Conservation (phyloP, 768 basidiomycete species). For the Lactarius psammicola region DNA sequence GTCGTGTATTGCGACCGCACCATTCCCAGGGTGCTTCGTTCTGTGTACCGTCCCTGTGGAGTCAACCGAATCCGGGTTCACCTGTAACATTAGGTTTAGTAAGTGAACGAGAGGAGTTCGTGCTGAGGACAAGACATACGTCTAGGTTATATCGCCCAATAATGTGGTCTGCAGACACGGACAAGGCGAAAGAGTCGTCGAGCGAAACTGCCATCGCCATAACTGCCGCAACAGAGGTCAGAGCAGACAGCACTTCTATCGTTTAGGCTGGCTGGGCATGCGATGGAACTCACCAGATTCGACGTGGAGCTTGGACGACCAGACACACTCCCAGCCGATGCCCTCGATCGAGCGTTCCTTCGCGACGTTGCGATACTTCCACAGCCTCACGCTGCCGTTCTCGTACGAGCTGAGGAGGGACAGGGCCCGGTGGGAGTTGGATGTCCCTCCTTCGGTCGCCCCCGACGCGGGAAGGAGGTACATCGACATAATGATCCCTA, state of each 20-base stretch:
- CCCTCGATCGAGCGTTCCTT: constrained; percentile 62
- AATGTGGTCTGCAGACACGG: constrained; percentile 84
- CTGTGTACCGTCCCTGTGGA: constrained; percentile 42
- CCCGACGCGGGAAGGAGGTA: constrained; percentile 49
- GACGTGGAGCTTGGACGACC: constrained; percentile 64
- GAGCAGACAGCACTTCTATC: no score
- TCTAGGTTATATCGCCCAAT: constrained; percentile 61
- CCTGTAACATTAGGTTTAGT: neutral
- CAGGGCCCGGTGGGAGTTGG: constrained; percentile 44
- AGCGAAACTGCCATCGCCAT: constrained; percentile 81
- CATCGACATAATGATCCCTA: constrained; percentile 89
- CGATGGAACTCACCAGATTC: constrained; percentile 71
- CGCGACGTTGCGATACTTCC: constrained; percentile 45
- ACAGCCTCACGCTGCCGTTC: constrained; percentile 78
- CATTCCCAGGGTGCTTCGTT: constrained; percentile 80
- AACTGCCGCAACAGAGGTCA: constrained; percentile 48
- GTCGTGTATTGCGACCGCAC: constrained; percentile 67
- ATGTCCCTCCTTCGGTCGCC: constrained; percentile 24
- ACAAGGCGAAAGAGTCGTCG: constrained; percentile 59
- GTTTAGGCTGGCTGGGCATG: neutral
- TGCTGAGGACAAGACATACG: constrained; percentile 37
- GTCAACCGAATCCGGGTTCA: constrained; percentile 20
- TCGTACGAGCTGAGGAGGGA: constrained; percentile 79
- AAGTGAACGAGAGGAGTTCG: neutral
- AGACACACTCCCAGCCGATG: constrained; percentile 67